A percentile compares a stretch with the other conserved stretches of the same genome.
These are phyloP conservation scores for Cordyceps fumosorosea DNA, from an alignment of 2,329 filamentous ascomycete species.

Conservation along the genomic window DNA sequence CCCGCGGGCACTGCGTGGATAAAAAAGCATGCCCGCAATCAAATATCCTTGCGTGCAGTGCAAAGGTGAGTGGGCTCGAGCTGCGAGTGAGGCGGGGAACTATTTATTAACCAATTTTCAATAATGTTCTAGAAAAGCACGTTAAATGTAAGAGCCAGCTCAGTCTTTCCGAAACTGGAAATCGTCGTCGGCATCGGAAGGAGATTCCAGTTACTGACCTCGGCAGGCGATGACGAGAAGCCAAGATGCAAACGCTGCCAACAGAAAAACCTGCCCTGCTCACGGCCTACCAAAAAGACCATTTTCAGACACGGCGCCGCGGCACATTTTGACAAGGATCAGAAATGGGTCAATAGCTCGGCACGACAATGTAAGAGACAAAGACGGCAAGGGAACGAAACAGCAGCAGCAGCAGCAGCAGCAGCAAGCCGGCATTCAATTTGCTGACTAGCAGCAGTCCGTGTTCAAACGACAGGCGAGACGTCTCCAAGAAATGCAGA, in stretches of 20 bases:
- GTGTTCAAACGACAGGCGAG: constrained; percentile 11
- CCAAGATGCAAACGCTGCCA: constrained; percentile 31
- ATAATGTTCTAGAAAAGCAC: constrained; percentile 18
- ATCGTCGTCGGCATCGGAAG: neutral
- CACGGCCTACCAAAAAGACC: constrained; percentile 27
- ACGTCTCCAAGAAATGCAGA: constrained; percentile 1
- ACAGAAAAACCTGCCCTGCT: constrained; percentile 27
- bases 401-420: too few species aligned
- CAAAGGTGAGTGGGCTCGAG: constrained; percentile 17
- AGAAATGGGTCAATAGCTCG: constrained; percentile 31
- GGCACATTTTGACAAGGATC: constrained; percentile 27
- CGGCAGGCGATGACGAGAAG: constrained; percentile 30
- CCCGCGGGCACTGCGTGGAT: neutral
- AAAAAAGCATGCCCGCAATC: constrained; percentile 20
- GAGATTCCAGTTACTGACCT: neutral
- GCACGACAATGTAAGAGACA: constrained; percentile 27
- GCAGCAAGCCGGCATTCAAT: neutral
- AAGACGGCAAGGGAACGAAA: neutral
- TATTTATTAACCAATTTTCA: constrained; percentile 9
- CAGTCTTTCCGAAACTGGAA: neutral
- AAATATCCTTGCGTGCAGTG: constrained; percentile 20
- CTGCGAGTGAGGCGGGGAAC: neutral
- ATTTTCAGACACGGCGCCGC: constrained; percentile 31
- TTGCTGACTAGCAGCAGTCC: constrained; percentile 1
- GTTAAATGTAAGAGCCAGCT: constrained; percentile 19